Conservation (phyloP, 257 asterid species). For the Forsythia suspensa region DNA sequence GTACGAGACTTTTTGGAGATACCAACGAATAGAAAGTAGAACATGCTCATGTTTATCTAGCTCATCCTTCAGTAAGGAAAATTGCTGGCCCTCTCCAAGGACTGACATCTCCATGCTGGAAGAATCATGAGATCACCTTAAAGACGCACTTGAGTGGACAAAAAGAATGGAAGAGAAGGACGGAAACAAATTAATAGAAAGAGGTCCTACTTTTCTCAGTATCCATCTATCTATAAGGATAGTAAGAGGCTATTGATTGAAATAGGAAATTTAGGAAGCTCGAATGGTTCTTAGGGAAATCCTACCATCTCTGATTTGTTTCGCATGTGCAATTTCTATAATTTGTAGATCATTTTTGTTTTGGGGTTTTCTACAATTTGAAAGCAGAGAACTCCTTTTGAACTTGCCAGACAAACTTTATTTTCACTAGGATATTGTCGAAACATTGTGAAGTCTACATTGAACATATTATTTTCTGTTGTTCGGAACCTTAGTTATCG, state of each 20-base stretch:
- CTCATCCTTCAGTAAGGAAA: background rate
- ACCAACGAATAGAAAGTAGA: background rate
- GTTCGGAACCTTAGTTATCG: background rate
- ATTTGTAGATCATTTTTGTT: background rate
- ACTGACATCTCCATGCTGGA: background rate
- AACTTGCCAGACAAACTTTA: background rate
- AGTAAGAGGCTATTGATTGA: background rate
- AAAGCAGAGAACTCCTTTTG: too few relatives aligned
- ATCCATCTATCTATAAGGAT: background rate
- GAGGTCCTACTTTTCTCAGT: background rate
- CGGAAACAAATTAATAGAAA: background rate
- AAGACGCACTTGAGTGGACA: background rate
- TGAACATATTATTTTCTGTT: background rate
- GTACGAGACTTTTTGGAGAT: background rate
- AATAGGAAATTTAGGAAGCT: background rate
- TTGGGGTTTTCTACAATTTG: background rate
- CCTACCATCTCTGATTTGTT: background rate
- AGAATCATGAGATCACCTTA: background rate
- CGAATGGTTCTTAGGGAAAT: background rate
- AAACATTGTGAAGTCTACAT: background rate
- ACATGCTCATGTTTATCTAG: background rate
- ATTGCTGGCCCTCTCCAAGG: background rate
- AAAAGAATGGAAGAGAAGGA: background rate
- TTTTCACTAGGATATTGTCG: background rate
- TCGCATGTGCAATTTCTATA: background rate